phyloP scores from a whole-genome alignment of 495 filamentous ascomycete species.

The Hypomontagnella submonticulosa region DNA sequence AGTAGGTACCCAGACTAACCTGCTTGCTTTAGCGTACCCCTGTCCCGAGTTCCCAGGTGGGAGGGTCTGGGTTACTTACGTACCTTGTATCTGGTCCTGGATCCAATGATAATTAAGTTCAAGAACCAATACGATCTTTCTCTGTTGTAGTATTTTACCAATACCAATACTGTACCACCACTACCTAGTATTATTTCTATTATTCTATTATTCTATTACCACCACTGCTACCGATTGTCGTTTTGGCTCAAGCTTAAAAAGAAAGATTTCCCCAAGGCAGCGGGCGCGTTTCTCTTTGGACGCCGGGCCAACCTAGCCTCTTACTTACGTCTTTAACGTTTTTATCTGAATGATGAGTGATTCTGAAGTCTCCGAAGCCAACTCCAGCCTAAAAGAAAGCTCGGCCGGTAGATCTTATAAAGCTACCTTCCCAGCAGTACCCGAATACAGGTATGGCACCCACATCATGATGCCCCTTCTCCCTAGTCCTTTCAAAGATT shows the following conservation, averaged over 20 bases:
- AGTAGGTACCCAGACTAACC: neutral
- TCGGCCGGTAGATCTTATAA: constrained; percentile 19
- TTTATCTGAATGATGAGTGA: constrained; percentile 10
- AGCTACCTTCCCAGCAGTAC: constrained; percentile 13
- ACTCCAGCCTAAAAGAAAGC: constrained; percentile 25
- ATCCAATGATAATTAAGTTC: constrained; percentile 39
- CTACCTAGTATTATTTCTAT: neutral
- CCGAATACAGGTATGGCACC: constrained; percentile 10
- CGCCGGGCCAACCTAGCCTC: neutral
- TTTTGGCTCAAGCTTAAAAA: constrained; percentile 6
- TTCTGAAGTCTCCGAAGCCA: neutral
- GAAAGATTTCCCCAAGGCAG: neutral
- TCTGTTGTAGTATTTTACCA: constrained; percentile 5
- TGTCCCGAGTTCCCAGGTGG: constrained; percentile 41
- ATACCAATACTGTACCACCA: too few relatives aligned
- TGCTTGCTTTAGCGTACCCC: constrained; percentile 27
- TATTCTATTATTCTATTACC: too few relatives aligned
- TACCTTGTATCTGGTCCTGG: constrained; percentile 23
- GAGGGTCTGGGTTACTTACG: constrained; percentile 41
- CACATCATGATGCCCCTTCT: too few relatives aligned
- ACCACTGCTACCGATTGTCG: neutral
- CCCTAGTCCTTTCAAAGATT: too few relatives aligned
- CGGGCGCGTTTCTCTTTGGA: neutral
- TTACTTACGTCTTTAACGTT: constrained; percentile 13
- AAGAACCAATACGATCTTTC: constrained; percentile 26